Base-by-base conservation (phyloP, 352 stramenopile species). In the Phytophthora sojae region DNA sequence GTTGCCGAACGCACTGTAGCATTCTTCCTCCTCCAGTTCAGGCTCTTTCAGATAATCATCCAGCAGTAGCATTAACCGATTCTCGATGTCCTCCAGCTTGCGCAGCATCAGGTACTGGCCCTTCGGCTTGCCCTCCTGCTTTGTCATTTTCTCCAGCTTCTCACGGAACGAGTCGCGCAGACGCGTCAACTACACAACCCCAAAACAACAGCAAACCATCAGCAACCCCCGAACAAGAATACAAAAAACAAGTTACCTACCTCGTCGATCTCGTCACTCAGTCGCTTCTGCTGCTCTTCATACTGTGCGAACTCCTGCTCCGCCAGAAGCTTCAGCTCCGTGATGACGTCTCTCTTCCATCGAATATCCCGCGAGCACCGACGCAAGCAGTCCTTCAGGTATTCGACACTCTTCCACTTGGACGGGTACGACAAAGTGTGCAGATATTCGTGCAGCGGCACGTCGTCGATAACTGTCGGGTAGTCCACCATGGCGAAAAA, bases 61-160 rank as follows among this genome's bases (percentile, higher is more conserved):
- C 57, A 96, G 50, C 1, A 94, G 69, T 26, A 56, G 61, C 60
- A 85, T 64, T 6, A 96, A 67, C 12, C 84, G 77, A n/a, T 75
- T 91, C 68, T 96, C 88, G 26, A 95, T 83, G 64, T 95, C 85
- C 51, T 95, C 88, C 17, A 95, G 75, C 58, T 94, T 91, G n/a
- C 86, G 83, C 44, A 93, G 64, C 62, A 94, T 69, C 66, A 94
- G 45, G 51, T 88, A 86, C 12, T 80, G 65, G 12, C 74, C 75
- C 7, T 60, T 71, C 4, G 32, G 54, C n/a, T 79, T 83, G 29
- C 63, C 55, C 3, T 61, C 66, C 47, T 77, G 64, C 2, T 12
- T 69, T 14, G 30, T 47, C 15, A 80, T 58, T 26, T 77, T 82
- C 12, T 71, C 65, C 6, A 96, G 66, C 60, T 90, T 93, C 0